Evolutionary conservation across 106 monocot genomes (phyloP).

Genomic region (Gastrodia elata): DNA sequence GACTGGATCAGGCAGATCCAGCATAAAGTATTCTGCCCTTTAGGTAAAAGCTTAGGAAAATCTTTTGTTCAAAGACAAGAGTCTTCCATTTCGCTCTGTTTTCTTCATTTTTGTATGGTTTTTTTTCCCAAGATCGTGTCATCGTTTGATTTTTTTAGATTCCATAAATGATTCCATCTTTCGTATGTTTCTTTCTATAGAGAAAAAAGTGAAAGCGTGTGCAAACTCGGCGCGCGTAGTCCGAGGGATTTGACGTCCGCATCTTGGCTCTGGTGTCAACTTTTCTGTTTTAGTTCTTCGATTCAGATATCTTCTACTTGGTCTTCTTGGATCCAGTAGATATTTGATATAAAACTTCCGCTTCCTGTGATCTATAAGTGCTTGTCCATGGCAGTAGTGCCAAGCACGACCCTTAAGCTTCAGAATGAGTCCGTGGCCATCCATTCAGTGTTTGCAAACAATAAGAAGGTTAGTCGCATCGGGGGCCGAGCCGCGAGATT

Average conservation of each 20-base stretch:
- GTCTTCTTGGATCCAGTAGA: background rate
- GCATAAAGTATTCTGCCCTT: background rate
- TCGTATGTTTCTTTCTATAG: background rate
- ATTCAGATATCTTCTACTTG: background rate
- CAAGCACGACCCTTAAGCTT: background rate
- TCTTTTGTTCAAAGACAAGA: too few relatives aligned
- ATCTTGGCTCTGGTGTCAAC: background rate
- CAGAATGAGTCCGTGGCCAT: slow-evolving; percentile 2
- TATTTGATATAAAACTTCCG: background rate
- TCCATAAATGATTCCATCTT: too few relatives aligned
- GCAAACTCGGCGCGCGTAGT: background rate
- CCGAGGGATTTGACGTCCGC: background rate
- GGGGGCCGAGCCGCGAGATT: slow-evolving; percentile 20
- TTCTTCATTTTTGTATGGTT: too few relatives aligned
- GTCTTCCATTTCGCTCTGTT: background rate
- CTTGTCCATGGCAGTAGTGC: background rate
- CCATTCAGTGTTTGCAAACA: background rate
- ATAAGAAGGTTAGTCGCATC: background rate
- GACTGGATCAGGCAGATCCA: background rate
- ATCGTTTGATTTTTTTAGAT: too few relatives aligned
- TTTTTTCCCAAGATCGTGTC: too few relatives aligned
- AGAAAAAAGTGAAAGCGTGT: background rate
- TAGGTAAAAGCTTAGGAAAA: too few relatives aligned
- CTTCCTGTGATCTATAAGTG: background rate
- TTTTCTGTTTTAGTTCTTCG: background rate